Conservation (phyloP, 371 early-diverging fungal species). For the Mucor lusitanicus region DNA sequence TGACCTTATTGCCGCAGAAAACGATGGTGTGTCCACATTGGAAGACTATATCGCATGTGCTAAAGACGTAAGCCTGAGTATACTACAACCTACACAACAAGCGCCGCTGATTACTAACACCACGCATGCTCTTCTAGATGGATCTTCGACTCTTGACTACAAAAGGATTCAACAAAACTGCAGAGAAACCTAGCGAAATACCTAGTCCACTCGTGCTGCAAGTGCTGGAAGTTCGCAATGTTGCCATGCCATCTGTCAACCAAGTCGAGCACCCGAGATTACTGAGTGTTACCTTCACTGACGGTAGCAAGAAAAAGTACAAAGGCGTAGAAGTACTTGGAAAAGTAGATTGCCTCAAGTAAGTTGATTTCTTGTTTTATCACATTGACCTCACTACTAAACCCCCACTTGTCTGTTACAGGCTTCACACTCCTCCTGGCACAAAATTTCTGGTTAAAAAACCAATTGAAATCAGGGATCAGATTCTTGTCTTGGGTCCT, state of each 20-base stretch:
- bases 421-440: slow-evolving; percentile 48
- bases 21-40: slow-evolving; percentile 7
- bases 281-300: slow-evolving; percentile 35
- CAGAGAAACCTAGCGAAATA: slow-evolving; percentile 12
- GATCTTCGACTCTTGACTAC: slow-evolving; percentile 36
- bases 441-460: slow-evolving; percentile 40
- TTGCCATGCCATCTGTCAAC: slow-evolving; percentile 35
- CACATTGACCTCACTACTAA: not conserved
- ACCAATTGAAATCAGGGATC: slow-evolving; percentile 35
- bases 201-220: slow-evolving; percentile 38
- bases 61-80: slow-evolving; percentile 33
- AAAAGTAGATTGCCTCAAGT: slow-evolving; percentile 38
- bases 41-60: slow-evolving; percentile 32
- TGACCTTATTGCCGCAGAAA: slow-evolving; percentile 2
- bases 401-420: not conserved
- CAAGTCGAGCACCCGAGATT: slow-evolving; percentile 42
- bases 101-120: not conserved
- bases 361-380: not conserved
- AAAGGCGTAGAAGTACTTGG: slow-evolving; percentile 38
- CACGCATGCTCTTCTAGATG: slow-evolving; percentile 14
- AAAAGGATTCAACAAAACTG: slow-evolving; percentile 27
- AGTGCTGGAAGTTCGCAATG: slow-evolving; percentile 37
- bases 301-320: slow-evolving; percentile 41
- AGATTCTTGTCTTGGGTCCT: slow-evolving; percentile 35
- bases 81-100: too few relatives aligned